Percentiles rank a stretch among this genome's conserved stretches.
Conservation (phyloP, 768 basidiomycete genomes). For the Suillus fuscotomentosus region DNA sequence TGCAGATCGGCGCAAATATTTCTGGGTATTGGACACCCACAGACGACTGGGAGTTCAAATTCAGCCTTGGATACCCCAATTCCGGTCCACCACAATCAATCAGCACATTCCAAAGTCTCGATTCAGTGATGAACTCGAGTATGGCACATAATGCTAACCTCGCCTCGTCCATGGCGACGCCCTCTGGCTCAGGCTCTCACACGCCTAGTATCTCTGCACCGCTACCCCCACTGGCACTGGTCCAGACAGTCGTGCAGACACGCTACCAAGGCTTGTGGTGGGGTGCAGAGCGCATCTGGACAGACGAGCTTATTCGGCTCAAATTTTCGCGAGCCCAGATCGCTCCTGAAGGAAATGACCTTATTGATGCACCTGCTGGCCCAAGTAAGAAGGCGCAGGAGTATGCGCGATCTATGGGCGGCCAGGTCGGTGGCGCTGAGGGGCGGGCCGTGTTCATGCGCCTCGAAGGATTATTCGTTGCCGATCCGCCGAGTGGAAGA, state of each 20-base stretch:
- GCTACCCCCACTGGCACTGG: conserved; percentile 17
- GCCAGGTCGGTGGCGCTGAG: conserved; percentile 47
- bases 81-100: not conserved
- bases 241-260: conserved; percentile 44
- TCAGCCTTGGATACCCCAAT: conserved; percentile 20
- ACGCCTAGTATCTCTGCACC: conserved; percentile 13
- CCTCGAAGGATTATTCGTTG: conserved; percentile 62
- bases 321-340: conserved; percentile 66
- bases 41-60: conserved; percentile 68
- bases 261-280: conserved; percentile 85
- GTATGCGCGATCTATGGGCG: conserved; percentile 17
- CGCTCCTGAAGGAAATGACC: conserved; percentile 60
- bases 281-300: conserved; percentile 88
- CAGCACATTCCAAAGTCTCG: conserved; percentile 31
- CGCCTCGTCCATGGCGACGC: not conserved
- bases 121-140: conserved; percentile 46
- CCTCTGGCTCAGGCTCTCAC: conserved; percentile 9
- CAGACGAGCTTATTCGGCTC: conserved; percentile 79
- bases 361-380: conserved; percentile 62
- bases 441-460: conserved; percentile 71
- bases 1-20: conserved; percentile 67
- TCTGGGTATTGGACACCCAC: conserved; percentile 69
- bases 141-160: conserved; percentile 41
- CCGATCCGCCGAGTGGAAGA: conserved; percentile 45
- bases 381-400: conserved; percentile 37